A percentile compares a stretch with the other conserved stretches of the same genome.
Evolutionary conservation across 2,329 filamentous ascomycete genomes (phyloP).

Genomic region (Aspergillus thermomutatus): DNA sequence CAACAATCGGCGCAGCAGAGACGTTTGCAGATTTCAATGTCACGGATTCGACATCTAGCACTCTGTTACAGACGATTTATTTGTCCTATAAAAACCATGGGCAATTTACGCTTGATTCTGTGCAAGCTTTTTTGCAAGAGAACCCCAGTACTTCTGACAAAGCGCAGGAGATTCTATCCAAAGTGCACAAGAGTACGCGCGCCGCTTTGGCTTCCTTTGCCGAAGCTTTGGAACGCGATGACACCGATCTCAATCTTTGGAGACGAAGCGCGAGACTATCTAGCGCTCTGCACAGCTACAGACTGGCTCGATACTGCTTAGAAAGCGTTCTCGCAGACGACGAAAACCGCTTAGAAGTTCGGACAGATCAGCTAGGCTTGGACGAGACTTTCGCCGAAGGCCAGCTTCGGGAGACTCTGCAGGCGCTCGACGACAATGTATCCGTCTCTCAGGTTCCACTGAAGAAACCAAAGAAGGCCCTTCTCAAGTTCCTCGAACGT

Average conservation of each 20-base stretch:
- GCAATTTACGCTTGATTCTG: constrained; percentile 79
- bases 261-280: constrained; percentile 58
- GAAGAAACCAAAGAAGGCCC: constrained; percentile 48
- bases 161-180: constrained; percentile 11
- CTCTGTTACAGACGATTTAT: constrained; percentile 83
- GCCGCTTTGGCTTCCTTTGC: constrained; percentile 54
- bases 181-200: constrained; percentile 36
- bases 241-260: constrained; percentile 63
- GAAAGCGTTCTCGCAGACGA: constrained; percentile 63
- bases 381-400: constrained; percentile 54
- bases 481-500: constrained; percentile 51
- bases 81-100: constrained; percentile 94
- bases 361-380: constrained; percentile 56
- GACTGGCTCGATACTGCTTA: constrained; percentile 59
- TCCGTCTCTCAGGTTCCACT: constrained; percentile 52
- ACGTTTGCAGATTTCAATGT: constrained; percentile 53
- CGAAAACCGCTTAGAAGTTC: constrained; percentile 53
- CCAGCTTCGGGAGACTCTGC: constrained; percentile 49
- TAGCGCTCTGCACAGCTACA: constrained; percentile 54
- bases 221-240: constrained; percentile 62
- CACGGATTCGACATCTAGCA: constrained; percentile 72
- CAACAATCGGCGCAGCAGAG: constrained; percentile 20
- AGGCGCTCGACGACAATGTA: constrained; percentile 52
- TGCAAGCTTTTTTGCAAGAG: constrained; percentile 50
- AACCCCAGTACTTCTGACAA: constrained; percentile 12